Base-by-base conservation (phyloP, 2,329 filamentous ascomycete species). In the Xylariales sp. region DNA sequence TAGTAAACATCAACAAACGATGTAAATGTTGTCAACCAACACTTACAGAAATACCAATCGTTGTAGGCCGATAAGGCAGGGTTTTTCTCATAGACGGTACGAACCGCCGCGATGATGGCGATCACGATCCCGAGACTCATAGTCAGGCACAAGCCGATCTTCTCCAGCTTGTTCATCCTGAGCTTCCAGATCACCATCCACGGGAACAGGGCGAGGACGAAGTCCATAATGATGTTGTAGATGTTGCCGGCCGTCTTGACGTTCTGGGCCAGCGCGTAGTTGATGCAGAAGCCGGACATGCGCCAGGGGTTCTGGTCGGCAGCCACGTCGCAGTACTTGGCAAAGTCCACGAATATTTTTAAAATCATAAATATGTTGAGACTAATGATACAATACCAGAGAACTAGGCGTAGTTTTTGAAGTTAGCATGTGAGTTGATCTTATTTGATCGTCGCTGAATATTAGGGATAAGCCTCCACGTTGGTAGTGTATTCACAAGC, bases 181-280 rank as follows among this genome's bases (percentile, higher is more conserved):
- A 74, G 43, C 4, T 60, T 61, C 53, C 65, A 69, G 1, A 66
- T 70, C 15, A 74, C 63, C 20, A 70, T 47, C 69, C 70, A 73
- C 3, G 71, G 70, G 35, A 74, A 70, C 7, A 56, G 41, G 0
- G 71, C 69, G 44, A 75, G 66, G 0, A 69, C 46, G 28, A 75
- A 72, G 41, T 75, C 71, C 66, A 72, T 74, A 18, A 74, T 56
- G 39, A 74, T 69, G 47, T 74, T 74, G 50, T 70, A 72, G 5
- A 71, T 69, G 43, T 74, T 74, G 23, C 71, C 71, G 7, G 66
- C 69, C 38, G 69, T 65, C 42, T 74, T 74, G 46, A 72, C 70
- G 25, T 64, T 49, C 10, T 65, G 45, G 4, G 63, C 59, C 18
- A 67, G 64, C 3, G 47, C 48, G 37, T 53, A 52, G 10, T 57